Conservation (phyloP, 495 filamentous ascomycete species). For the Hypoxylon lenormandii region DNA sequence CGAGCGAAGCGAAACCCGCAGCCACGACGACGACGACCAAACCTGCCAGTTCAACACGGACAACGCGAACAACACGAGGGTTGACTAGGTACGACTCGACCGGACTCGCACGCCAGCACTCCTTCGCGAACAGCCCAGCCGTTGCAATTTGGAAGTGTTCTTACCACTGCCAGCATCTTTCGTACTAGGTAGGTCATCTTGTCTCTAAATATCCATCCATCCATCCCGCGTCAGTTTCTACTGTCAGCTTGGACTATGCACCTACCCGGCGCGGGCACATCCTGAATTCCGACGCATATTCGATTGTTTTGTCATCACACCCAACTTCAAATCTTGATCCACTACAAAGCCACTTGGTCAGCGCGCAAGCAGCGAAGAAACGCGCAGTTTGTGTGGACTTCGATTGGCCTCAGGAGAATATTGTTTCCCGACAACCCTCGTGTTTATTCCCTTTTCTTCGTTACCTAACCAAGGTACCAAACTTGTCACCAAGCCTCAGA, state of each 20-base stretch:
- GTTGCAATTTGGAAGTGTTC: slow-evolving; percentile 13
- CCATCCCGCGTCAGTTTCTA: neutral
- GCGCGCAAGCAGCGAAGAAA: too few relatives aligned
- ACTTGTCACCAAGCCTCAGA: neutral
- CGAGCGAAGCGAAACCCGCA: slow-evolving; percentile 25
- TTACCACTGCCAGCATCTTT: slow-evolving; percentile 20
- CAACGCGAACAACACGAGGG: slow-evolving; percentile 21
- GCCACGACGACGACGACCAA: slow-evolving; percentile 20
- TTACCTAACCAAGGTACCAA: too few relatives aligned
- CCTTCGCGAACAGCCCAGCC: slow-evolving; percentile 25
- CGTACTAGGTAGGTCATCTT: slow-evolving; percentile 23
- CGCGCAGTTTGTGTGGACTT: too few relatives aligned
- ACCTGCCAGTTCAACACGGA: slow-evolving; percentile 28
- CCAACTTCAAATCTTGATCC: too few relatives aligned
- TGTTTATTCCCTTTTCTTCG: too few relatives aligned
- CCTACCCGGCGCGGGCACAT: too few relatives aligned
- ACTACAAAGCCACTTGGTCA: too few relatives aligned
- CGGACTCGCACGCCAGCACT: slow-evolving; percentile 18
- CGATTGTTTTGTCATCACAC: slow-evolving; percentile 16
- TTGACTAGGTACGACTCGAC: slow-evolving; percentile 26
- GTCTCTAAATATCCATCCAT: neutral
- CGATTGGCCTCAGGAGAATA: too few relatives aligned
- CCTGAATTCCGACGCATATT: slow-evolving; percentile 14
- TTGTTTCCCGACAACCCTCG: too few relatives aligned
- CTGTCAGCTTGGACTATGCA: neutral